These are phyloP conservation scores for Phytophthora europaea DNA, from an alignment of 352 stramenopile species.

Conservation along the genomic window DNA sequence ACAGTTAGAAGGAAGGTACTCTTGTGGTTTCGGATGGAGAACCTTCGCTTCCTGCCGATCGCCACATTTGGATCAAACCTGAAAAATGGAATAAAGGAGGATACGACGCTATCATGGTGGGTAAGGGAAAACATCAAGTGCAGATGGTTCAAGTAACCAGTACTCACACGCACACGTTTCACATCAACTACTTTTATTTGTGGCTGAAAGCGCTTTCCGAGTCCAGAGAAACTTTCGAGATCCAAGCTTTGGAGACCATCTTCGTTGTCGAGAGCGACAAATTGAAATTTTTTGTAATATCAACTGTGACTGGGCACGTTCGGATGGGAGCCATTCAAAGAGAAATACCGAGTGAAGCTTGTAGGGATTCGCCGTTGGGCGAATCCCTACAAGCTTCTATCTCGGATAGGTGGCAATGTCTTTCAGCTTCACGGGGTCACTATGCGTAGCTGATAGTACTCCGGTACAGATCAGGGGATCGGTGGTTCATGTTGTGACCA, in stretches of 20 bases:
- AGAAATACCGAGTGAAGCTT: neutral
- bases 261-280: neutral
- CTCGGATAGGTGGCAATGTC: too few species aligned
- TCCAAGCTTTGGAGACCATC: neutral
- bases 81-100: constrained; percentile 31
- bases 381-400: too few species aligned
- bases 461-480: too few species aligned
- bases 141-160: constrained; percentile 36
- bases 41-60: constrained; percentile 14
- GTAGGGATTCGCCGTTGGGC: neutral
- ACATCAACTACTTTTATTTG: constrained; percentile 25
- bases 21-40: constrained; percentile 14
- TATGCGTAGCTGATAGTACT: too few species aligned
- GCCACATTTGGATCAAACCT: constrained; percentile 26
- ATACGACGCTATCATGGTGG: constrained; percentile 39
- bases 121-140: constrained; percentile 17
- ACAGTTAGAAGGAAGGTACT: neutral
- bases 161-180: constrained; percentile 24
- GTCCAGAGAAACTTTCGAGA: neutral
- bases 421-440: too few species aligned
- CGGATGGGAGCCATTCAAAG: neutral
- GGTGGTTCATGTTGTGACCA: too few species aligned
- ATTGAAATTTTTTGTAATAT: neutral
- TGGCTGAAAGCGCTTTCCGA: constrained; percentile 8
- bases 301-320: neutral